These are phyloP conservation scores for Brachypodium distachyon DNA, from an alignment of 202 grass and related monocot genomes.

Conservation along the genomic window DNA sequence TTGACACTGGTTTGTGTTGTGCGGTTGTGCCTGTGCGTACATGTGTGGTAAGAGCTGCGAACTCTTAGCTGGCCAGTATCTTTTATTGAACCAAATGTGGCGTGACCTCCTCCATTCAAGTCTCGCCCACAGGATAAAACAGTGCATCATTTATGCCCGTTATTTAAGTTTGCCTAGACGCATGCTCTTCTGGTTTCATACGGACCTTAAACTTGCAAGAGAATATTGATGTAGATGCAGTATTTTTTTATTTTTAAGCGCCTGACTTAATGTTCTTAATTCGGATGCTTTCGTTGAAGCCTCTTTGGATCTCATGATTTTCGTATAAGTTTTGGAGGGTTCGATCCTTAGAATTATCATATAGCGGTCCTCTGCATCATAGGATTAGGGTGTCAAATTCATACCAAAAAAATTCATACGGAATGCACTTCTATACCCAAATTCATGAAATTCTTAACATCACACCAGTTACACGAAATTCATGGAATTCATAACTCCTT, in stretches of 20 bases:
- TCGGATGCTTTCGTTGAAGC: no score
- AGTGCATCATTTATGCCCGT: constrained; percentile 49
- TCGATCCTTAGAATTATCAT: no score
- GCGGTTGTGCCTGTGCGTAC: no score
- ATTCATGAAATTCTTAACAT: no score
- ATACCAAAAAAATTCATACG: no score
- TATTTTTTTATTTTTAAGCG: neutral
- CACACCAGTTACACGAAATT: no score
- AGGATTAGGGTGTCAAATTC: no score
- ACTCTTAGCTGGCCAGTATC: constrained; percentile 46
- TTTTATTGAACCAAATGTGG: constrained; percentile 49
- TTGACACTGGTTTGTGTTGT: constrained; percentile 24
- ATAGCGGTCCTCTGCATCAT: no score
- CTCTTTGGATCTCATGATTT: no score
- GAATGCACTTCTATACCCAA: no score
- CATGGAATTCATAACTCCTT: neutral
- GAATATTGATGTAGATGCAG: constrained; percentile 15
- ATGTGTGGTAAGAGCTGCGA: constrained; percentile 27
- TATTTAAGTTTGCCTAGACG: constrained; percentile 46
- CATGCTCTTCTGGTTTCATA: constrained; percentile 16
- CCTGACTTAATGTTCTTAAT: neutral
- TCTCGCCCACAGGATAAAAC: constrained; percentile 52
- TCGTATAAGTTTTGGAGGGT: no score
- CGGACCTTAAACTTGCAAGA: constrained; percentile 25
- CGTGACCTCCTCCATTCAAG: constrained; percentile 44